Base-by-base conservation (phyloP, 1,139 yeast species). In the Geotrichum europaeum region DNA sequence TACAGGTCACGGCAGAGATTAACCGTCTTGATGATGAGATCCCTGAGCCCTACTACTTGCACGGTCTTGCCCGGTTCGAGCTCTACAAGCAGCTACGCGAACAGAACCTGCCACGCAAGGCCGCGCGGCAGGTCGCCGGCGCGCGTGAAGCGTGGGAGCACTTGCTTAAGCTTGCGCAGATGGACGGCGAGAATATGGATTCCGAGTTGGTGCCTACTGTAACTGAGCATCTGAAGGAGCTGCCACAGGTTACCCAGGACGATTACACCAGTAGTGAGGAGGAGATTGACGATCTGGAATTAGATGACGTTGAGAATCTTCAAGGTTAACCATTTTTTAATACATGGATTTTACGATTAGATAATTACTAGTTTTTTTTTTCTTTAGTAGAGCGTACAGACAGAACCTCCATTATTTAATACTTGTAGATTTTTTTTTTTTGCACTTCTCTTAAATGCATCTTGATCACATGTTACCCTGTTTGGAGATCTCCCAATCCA, bases 21-120 rank as follows among this genome's bases (percentile, higher is more conserved):
- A 85, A 86, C 67, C 92, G 88, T 64, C 82, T 92, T 57, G 91
- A 92, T 73, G 97, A 92, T 68, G 86, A 85, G 66, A 84, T 89
- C 63, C 77, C 89, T 61, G 98, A 92, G 68, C 80, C 86, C 47
- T 86, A 82, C 70, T 92, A 92, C 71, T 77, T 90, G 66, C 96
- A 89, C 70, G 95, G 95, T 0, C 83, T 91, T 69, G 84, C 95
- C 0, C 79, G 85, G 68, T 81, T 85, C 64, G 78, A 89, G 67
- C 78, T 68, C 25, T 68, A 60, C 56, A 64, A 65, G 24, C 47
- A 60, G 43, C 32, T 36, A 4, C 10, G 25, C 12, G 53, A 54
- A n/a, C 53, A 56, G 25, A 58, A 60, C 34, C 59, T 58, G 24
- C 58, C 60, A 34, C 55, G 71, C 52, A 55, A 63, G 2, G 66